Evolutionary conservation across 345 rosid genomes (phyloP).

Genomic region (Aquilaria malaccensis): DNA sequence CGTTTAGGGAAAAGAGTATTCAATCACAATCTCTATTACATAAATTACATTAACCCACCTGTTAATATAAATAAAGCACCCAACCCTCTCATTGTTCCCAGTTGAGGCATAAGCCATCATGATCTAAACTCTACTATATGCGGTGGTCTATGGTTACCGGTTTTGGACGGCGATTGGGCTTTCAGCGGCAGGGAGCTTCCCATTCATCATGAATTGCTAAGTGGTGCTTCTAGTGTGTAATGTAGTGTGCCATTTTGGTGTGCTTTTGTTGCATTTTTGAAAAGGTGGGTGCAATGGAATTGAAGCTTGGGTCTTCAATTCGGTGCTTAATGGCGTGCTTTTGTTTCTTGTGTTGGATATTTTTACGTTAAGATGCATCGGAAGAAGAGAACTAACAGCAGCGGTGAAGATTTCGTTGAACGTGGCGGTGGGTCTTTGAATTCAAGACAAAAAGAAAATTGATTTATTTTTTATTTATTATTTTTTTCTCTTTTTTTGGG

Average conservation of each 20-base stretch:
- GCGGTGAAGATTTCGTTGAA: background rate
- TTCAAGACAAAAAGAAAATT: too few species aligned
- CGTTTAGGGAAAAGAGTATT: too few species aligned
- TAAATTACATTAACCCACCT: too few species aligned
- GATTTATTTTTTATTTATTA: too few species aligned
- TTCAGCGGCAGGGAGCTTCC: constrained; percentile 48
- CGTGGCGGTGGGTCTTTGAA: constrained; percentile 7
- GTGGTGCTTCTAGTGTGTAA: constrained; percentile 52
- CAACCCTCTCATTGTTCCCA: too few species aligned
- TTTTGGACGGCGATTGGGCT: constrained; percentile 87
- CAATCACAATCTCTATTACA: too few species aligned
- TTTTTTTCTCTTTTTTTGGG: too few species aligned
- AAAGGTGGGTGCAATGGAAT: constrained; percentile 94
- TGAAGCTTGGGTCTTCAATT: constrained; percentile 81
- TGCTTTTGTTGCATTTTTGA: constrained; percentile 53
- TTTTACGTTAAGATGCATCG: constrained; percentile 24
- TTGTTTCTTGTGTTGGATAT: constrained; percentile 51
- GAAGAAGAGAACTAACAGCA: constrained; percentile 15
- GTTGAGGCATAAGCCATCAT: too few species aligned
- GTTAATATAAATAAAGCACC: too few species aligned
- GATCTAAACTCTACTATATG: constrained; percentile 37
- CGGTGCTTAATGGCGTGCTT: constrained; percentile 61
- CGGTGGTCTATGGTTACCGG: constrained; percentile 75
- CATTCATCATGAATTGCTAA: constrained; percentile 66
- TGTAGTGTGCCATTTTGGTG: constrained; percentile 71